These are phyloP conservation scores for Erysimum cheiri DNA, from an alignment of 441 rosid genomes.

Conservation along the genomic window DNA sequence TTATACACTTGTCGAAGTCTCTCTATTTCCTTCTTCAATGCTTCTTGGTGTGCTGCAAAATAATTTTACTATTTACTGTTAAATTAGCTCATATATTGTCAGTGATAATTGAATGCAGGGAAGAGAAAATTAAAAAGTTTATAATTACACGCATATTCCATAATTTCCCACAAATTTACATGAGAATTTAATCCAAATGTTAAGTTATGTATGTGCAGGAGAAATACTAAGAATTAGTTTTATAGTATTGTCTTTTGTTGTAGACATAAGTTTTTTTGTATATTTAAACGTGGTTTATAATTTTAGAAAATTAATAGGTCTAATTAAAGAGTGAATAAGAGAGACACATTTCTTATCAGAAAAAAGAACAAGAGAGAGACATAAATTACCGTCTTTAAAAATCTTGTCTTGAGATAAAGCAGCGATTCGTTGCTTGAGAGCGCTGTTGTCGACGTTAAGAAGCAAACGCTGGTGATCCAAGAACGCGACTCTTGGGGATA, in stretches of 20 bases:
- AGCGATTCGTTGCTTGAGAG: constrained; percentile 76
- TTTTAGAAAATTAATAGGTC: not conserved
- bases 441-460: constrained; percentile 66
- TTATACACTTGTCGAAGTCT: constrained; percentile 84
- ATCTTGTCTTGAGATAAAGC: constrained; percentile 75
- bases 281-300: not conserved
- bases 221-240: not conserved
- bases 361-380: too few relatives aligned
- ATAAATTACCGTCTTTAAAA: constrained; percentile 63
- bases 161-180: not conserved
- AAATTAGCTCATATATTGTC: constrained; percentile 11
- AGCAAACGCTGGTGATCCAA: constrained; percentile 74
- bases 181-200: too few relatives aligned
- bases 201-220: too few relatives aligned
- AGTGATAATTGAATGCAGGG: constrained; percentile 32
- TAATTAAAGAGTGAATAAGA: not conserved
- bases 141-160: not conserved
- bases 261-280: not conserved
- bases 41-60: constrained; percentile 86
- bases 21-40: constrained; percentile 90
- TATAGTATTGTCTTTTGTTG: not conserved
- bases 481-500: constrained; percentile 75
- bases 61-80: not conserved
- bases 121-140: not conserved
- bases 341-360: too few relatives aligned